These are phyloP conservation scores for Diaporthe helianthi DNA, from an alignment of 2,329 filamentous ascomycete genomes.

Conservation along the genomic window DNA sequence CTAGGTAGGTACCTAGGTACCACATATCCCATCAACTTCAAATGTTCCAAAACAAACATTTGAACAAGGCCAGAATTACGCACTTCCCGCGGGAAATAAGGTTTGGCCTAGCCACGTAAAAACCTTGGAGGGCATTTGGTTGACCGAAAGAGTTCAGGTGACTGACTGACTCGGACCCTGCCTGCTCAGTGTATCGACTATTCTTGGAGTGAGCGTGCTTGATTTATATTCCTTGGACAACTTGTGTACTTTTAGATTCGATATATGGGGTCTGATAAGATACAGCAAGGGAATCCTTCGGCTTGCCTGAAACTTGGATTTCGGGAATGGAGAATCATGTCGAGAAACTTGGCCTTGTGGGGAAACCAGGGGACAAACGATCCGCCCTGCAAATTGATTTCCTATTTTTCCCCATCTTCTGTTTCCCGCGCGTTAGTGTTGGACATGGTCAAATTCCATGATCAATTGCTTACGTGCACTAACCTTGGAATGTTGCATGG, in stretches of 20 bases:
- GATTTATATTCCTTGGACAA: neutral
- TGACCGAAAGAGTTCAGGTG: constrained; percentile 3
- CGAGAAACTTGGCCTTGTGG: neutral
- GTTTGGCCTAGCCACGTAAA: neutral
- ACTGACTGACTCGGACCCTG: constrained; percentile 7
- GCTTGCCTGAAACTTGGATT: neutral
- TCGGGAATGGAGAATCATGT: neutral
- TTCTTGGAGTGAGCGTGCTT: neutral
- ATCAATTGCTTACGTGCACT: neutral
- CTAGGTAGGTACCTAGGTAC: too few relatives aligned
- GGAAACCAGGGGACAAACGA: neutral
- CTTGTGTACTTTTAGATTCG: neutral
- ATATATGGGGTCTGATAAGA: neutral
- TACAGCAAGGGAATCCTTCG: neutral
- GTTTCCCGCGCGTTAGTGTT: neutral
- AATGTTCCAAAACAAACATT: neutral
- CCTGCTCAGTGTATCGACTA: neutral
- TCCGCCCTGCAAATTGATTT: neutral
- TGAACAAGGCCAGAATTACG: neutral
- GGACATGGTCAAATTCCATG: neutral
- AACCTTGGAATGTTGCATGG: too few relatives aligned
- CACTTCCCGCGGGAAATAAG: neutral
- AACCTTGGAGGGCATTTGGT: neutral
- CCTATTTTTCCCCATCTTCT: neutral
- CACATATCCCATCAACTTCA: neutral